Evolutionary conservation across 768 basidiomycete species (phyloP).

Genomic region (Clitopilus hobsonii): DNA sequence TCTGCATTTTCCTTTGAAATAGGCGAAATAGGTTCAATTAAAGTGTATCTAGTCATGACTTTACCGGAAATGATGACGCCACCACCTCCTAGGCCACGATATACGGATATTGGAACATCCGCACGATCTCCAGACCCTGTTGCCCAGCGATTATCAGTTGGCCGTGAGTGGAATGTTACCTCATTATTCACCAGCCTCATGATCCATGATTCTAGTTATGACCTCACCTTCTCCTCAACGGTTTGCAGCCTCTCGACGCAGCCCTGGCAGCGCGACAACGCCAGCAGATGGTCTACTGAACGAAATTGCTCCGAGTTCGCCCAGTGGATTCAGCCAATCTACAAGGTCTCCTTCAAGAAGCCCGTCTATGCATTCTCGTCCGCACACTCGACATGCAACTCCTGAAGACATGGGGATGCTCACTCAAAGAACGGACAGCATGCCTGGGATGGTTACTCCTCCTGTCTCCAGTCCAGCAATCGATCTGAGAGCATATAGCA

Average conservation of each 20-base stretch:
- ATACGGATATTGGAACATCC: neutral
- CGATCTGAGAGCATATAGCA: slow-evolving; percentile 3
- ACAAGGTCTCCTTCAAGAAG: no score
- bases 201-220: neutral
- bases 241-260: neutral
- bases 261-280: neutral
- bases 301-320: neutral
- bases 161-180: neutral
- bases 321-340: neutral
- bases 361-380: no score
- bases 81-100: neutral
- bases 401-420: neutral
- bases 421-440: neutral
- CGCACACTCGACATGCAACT: neutral
- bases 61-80: neutral
- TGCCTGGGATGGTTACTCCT: neutral
- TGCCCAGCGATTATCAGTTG: neutral
- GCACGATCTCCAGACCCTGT: slow-evolving; percentile 2
- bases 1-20: neutral
- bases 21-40: neutral
- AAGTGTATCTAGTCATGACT: neutral
- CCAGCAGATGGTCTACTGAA: neutral
- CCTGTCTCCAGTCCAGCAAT: neutral
- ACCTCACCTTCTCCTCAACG: neutral
- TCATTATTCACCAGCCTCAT: neutral